Evolutionary conservation across 768 basidiomycete species (phyloP).

Genomic region (Russula compacta): DNA sequence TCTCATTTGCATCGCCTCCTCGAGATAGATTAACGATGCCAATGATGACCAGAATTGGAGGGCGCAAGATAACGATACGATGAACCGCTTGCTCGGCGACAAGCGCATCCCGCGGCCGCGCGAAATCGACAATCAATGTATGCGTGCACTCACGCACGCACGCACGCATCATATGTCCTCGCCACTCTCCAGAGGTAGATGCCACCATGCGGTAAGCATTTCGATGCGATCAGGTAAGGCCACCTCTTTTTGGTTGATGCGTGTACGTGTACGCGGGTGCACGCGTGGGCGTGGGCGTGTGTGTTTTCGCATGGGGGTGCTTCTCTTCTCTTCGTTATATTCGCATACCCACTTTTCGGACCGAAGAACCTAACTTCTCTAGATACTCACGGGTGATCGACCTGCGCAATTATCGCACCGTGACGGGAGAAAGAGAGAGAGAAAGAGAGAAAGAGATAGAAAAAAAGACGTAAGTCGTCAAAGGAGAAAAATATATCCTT

Average conservation of each 20-base stretch:
- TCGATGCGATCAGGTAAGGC: background rate
- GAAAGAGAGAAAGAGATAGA: background rate
- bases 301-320: too few relatives aligned
- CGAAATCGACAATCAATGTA: background rate
- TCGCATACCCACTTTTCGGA: too few relatives aligned
- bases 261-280: too few relatives aligned
- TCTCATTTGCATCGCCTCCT: background rate
- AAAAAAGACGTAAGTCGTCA: conserved; percentile 5
- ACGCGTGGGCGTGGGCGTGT: too few relatives aligned
- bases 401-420: background rate
- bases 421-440: background rate
- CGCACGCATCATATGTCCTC: background rate
- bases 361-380: too few relatives aligned
- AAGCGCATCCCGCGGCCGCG: conserved; percentile 1
- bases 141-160: background rate
- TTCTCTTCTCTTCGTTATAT: too few relatives aligned
- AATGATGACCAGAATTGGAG: background rate
- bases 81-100: background rate
- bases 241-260: background rate
- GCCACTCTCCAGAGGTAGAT: background rate
- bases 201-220: background rate
- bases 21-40: background rate
- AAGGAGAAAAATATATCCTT: conserved; percentile 11
- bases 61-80: background rate
- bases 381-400: too few relatives aligned